Percentiles rank a stretch among this genome's conserved stretches.
phyloP scores from a whole-genome alignment of 768 basidiomycete species.

The Tulasnella sp. region DNA sequence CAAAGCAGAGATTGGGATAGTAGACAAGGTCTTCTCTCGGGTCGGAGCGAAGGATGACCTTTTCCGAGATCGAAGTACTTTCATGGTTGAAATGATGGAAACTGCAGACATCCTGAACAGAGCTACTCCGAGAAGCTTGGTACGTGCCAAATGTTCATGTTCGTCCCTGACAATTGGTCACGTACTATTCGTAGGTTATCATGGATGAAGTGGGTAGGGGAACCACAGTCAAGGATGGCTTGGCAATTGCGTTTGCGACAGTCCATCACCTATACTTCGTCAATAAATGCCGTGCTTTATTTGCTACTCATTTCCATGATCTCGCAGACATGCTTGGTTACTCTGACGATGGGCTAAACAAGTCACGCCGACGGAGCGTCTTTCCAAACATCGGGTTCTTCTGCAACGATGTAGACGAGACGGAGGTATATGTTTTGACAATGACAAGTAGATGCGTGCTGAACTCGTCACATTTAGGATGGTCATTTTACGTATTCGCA shows the following conservation, averaged over 20 bases:
- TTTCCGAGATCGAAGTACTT: conserved; percentile 85
- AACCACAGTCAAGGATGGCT: conserved; percentile 80
- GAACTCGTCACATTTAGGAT: conserved; percentile 34
- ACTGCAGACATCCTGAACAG: conserved; percentile 78
- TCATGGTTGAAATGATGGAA: conserved; percentile 98
- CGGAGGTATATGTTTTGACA: conserved; percentile 38
- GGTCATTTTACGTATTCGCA: conserved; percentile 76
- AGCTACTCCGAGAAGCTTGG: conserved; percentile 74
- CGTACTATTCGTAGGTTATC: conserved; percentile 50
- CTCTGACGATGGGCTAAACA: conserved; percentile 30
- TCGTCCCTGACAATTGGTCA: not conserved
- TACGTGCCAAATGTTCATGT: conserved; percentile 27
- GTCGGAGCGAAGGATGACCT: conserved; percentile 93
- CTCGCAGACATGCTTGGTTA: conserved; percentile 72
- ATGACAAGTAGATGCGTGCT: no score
- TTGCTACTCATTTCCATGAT: conserved; percentile 98
- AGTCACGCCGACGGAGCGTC: conserved; percentile 25
- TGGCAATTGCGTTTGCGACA: conserved; percentile 87
- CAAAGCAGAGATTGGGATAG: conserved; percentile 62
- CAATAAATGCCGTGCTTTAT: conserved; percentile 72
- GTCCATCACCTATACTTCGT: conserved; percentile 64
- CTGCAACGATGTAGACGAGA: conserved; percentile 78
- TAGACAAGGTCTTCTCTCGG: conserved; percentile 87
- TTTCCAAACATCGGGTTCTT: conserved; percentile 65
- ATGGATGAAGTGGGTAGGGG: conserved; percentile 99